Evolutionary conservation across 2,329 filamentous ascomycete genomes (phyloP), one percentile per base, ranked within the genome.

Genomic region (Penicillium sp.): DNA sequence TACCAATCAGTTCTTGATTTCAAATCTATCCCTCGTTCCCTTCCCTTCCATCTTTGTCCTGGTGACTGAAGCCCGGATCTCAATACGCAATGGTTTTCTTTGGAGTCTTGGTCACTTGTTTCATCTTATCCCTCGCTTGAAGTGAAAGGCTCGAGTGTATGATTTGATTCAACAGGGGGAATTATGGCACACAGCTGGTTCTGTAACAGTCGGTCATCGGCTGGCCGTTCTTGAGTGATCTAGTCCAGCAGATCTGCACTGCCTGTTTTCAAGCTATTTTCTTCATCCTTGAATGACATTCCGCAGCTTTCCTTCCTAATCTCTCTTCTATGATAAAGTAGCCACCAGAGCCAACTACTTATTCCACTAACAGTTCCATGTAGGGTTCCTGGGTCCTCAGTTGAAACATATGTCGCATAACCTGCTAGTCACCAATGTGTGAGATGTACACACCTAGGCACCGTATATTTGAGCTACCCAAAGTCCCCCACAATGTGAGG

Each of bases 11-110:
- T 57, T 33, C 49, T 53, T 53, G 54, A 41, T 47, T 46, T 41
- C 25, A 21, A 53, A 56, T 53, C 49, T 53, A 46, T 47, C 54
- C 27, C 21, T 52, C 53, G 40, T 57, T 57, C 43, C 43, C 46
- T 55, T 39, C 34, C 36, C 39, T 25, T 46, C 11, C 19, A 27
- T 52, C 33, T 39, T 51, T 39, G 34, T 40, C 21, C 23, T 47
- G 41, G 43, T 41, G 16, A 23, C 27, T 23, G 16, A 13, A 25
- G 11, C 15, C 36, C 45, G 46, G 6, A 13, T 31, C n/a, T 46
- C 10, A 25, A 11, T 23, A 16, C 23, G 9, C n/a, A 6, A 34
- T 33, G 15, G 10, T 33, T 19, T 15, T 33, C 15, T 40, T 43
- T 39, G n/a, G 27, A 33, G 11, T 13, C 16, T 46, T 15, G 29